Conservation (phyloP, 225 moss, liverwort and hornwort species). For the Bryum argenteum region DNA sequence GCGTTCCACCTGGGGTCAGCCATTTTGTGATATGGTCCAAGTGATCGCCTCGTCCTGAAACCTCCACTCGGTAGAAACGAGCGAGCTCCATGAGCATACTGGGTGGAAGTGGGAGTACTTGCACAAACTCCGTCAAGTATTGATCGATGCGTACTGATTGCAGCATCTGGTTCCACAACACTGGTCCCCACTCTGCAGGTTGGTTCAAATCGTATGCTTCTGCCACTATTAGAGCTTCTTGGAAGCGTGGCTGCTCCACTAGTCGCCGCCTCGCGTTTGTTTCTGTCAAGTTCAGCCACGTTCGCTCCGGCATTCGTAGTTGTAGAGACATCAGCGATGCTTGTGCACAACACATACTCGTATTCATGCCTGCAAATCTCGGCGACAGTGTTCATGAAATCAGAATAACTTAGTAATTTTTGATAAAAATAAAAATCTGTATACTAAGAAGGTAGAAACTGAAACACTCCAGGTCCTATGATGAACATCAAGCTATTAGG, state of each 20-base stretch:
- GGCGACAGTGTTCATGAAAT: not conserved
- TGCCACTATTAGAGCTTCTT: slow-evolving; percentile 85
- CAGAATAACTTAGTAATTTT: no score
- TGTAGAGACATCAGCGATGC: slow-evolving; percentile 95
- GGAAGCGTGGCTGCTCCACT: slow-evolving; percentile 84
- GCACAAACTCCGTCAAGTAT: slow-evolving; percentile 86
- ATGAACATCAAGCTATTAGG: no score
- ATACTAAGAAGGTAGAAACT: no score
- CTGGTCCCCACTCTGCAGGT: slow-evolving; percentile 91
- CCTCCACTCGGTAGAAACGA: slow-evolving; percentile 80
- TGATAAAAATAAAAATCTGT: no score
- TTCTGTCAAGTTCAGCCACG: slow-evolving; percentile 77
- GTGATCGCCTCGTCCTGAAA: slow-evolving; percentile 81
- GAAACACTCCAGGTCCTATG: no score
- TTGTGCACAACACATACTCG: slow-evolving; percentile 88
- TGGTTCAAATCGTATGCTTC: slow-evolving; percentile 95
- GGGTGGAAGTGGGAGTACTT: slow-evolving; percentile 72
- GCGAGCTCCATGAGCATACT: slow-evolving; percentile 90
- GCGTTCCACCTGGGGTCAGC: slow-evolving; percentile 73
- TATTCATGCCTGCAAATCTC: slow-evolving; percentile 68
- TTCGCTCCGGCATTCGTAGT: slow-evolving; percentile 78
- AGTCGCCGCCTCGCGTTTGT: slow-evolving; percentile 82
- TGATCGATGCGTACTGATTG: slow-evolving; percentile 74
- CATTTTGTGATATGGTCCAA: slow-evolving; percentile 74
- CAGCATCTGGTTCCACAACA: slow-evolving; percentile 89